Evolutionary conservation across 2,329 filamentous ascomycete genomes (phyloP), one percentile per base, ranked within the genome.

Genomic region (Diplodia sapinea): DNA sequence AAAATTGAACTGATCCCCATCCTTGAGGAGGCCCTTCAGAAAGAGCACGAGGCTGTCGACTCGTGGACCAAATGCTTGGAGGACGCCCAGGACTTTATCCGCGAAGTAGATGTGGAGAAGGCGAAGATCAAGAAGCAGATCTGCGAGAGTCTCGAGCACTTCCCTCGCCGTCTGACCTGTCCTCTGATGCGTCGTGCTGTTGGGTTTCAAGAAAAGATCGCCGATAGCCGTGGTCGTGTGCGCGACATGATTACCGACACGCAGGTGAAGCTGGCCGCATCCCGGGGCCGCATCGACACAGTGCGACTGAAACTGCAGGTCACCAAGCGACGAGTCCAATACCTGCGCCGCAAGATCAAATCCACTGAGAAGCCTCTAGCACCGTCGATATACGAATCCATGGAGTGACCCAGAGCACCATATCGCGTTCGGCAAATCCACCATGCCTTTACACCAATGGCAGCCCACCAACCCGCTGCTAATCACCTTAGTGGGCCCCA

Each of bases 111-210:
- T 29, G 40, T 36, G 12, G 64, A 66, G 51, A 66, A 66, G 43
- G 51, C 52, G 3, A 57, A 56, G 29, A 66, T 66, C 52, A 66
- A 66, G 64, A 66, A 66, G 52, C 64, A 66, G 29, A 57, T 66
- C 26, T 66, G 64, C 52, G 52, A 66, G 40, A 66, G 64, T 20
- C 51, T 66, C 13, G 64, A 56, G n/a, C 5, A 50, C 13, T 66
- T 57, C n/a, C 64, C 64, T 9, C 52, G 64, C 2, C 64, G 40
- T 31, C 52, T 66, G 15, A n/a, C 43, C 9, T 66, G 64, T 43
- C 64, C 64, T 23, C 64, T 66, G 26, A 66, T 66, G 64, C 64
- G 64, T n/a, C 52, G 64, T 13, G 52, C 64, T 40, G 64, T 66
- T 17, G 64, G 64, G 6, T 66, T 66, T 52, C 52, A 57, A 26